Conservation (phyloP, 768 basidiomycete genomes). For the Melanogaster broomeanus region DNA sequence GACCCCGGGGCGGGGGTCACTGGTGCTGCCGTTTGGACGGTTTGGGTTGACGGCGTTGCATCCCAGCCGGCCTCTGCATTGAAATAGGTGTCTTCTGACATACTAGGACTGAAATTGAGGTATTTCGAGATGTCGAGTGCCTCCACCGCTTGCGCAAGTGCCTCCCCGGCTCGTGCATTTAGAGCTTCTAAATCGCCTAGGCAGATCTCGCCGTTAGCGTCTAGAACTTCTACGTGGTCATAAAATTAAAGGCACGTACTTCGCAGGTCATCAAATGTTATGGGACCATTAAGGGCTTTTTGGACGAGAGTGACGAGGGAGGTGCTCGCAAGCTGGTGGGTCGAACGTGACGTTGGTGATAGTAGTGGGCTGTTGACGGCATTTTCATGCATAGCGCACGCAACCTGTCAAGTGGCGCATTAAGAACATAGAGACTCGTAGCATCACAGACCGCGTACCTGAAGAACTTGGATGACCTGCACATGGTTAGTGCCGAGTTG, state of each 20-base stretch:
- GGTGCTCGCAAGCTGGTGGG: conserved; percentile 7
- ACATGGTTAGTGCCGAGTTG: conserved; percentile 3
- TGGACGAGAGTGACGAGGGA: conserved; percentile 11
- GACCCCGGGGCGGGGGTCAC: background rate
- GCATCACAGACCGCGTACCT: conserved; percentile 9
- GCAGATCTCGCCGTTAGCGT: background rate
- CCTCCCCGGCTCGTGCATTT: background rate
- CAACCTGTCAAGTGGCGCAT: conserved; percentile 12
- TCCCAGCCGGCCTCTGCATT: background rate
- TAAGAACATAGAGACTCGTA: background rate
- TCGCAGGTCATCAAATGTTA: background rate
- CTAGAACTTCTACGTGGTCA: background rate
- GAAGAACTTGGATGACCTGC: conserved; percentile 20
- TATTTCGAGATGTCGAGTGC: conserved; percentile 7
- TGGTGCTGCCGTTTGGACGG: background rate
- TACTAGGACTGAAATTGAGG: background rate
- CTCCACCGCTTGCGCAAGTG: background rate
- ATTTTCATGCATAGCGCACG: conserved; percentile 26
- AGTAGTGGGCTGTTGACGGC: conserved; percentile 15
- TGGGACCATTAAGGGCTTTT: background rate
- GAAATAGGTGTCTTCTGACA: background rate
- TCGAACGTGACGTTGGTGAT: conserved; percentile 1
- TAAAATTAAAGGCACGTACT: conserved; percentile 10
- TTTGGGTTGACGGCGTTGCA: background rate
- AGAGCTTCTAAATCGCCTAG: conserved; percentile 10